Evolutionary conservation across 2,329 filamentous ascomycete species (phyloP), one percentile per base, ranked within the genome.

Genomic region (Ascochyta fabae): DNA sequence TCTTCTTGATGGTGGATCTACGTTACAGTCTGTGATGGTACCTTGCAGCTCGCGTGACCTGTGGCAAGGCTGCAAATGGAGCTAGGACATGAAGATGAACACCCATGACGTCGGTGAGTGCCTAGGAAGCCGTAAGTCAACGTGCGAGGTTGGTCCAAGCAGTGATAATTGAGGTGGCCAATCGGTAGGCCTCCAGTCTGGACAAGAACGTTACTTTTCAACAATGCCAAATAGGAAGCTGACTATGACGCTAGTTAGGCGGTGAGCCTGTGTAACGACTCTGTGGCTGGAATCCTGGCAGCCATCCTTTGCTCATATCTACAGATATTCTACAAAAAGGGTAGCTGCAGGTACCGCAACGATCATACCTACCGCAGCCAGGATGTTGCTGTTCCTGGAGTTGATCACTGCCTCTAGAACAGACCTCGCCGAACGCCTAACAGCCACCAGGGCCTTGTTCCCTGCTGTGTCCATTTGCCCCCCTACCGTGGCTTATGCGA

Each of bases 211-310:
- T 55, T 65, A 59, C 36, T 53, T 31, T 31, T 64, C 62, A 58
- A 23, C 59, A 43, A 60, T 55, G 50, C 43, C 24, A 60, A 48
- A 59, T 26, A 47, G 22, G 46, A 56, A 50, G 38, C 46, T 53
- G 54, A 48, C 24, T 34, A 52, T 56, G 61, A 59, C 57, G 64
- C 57, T 27, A 53, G 54, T 54, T 43, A 60, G 57, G 67, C 65
- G 62, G 67, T 70, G 66, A 68, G 61, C 57, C 55, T 62, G 64
- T 68, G 60, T 56, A 56, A 66, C 51, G 16, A 40, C 42, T n/a
- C 35, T 26, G 15, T 39, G 38, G 38, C 47, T 38, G 43, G 36
- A 26, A 43, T 33, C 22, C 43, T 33, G 33, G 42, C 19, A 29
- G 36, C 38, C 43, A 51, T 38, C 23, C 13, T 27, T 9, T 36